Evolutionary conservation across 2,329 filamentous ascomycete species (phyloP), one percentile per base, ranked within the genome.

Genomic region (Botrytis paeoniae): DNA sequence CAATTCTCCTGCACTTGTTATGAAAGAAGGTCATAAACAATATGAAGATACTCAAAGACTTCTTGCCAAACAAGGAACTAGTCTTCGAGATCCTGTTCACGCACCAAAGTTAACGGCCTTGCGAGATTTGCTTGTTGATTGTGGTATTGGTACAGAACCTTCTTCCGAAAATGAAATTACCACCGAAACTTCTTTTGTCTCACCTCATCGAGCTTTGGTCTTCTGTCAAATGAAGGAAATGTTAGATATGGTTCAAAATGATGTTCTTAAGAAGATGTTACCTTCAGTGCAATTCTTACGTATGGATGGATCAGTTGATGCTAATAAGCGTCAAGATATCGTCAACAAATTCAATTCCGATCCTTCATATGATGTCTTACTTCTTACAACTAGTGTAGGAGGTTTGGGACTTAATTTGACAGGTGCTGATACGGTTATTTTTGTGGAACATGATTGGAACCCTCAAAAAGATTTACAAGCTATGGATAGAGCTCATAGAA

Each of bases 201-300:
- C 96, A 75, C 96, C 95, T 43, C 96, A 99, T 81, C 93, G 96
- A 62, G 97, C 96, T 0, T 89, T 99, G 41, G 92, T 99, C 77
- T 99, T 99, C 86, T 99, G 96, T 80, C 96, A 99, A 82, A 98
- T 99, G 94, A 99, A 99, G 84, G 96, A 99, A 82, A 99, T 99
- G 97, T 87, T 99, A 37, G 96, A 99, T 82, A 98, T 99, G 89
- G 97, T 99, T 3, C 95, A 98, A 81, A 94, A 92, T 78, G 95
- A 95, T 73, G 96, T 99, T 1, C 85, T 99, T 57, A 94, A 93
- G 82, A 92, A 92, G 79, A 87, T 98, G 83, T 87, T 99, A n/a
- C 96, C 96, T 1, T 93, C 92, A 0, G 95, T 98, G 9, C 96
- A 97, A 54, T 98, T 92, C 81, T 89, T 98, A 73, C 93, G 97